A percentile compares a stretch with the other conserved stretches of the same genome.
Evolutionary conservation across 176 grass and related monocot species (phyloP).

Genomic region (Musa beccarii): DNA sequence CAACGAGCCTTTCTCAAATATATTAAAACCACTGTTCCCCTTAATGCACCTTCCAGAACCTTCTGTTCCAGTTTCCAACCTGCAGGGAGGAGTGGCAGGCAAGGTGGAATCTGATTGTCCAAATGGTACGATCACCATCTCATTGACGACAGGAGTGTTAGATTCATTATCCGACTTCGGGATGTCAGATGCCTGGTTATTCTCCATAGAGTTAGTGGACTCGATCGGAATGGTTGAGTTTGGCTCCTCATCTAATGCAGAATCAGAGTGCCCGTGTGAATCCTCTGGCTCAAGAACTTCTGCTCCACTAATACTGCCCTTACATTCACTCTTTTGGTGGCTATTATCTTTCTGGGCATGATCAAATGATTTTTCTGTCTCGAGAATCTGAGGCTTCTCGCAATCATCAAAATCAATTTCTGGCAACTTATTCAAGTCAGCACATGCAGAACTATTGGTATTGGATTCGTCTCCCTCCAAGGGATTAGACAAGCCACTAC

Average conservation of each 20-base stretch:
- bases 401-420: constrained; percentile 84
- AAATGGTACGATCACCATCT: constrained; percentile 11
- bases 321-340: constrained; percentile 9
- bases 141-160: constrained; percentile 38
- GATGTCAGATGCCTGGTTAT: constrained; percentile 24
- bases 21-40: constrained; percentile 28
- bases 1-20: constrained; percentile 40
- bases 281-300: constrained; percentile 54
- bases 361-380: constrained; percentile 37
- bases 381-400: constrained; percentile 70
- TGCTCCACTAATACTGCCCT: constrained; percentile 25
- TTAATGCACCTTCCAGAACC: constrained; percentile 35
- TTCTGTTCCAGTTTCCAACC: constrained; percentile 39
- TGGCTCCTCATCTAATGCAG: constrained; percentile 85
- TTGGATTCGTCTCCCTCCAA: constrained; percentile 93
- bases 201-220: constrained; percentile 55
- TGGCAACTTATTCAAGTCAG: constrained; percentile 89
- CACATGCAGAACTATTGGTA: constrained; percentile 62
- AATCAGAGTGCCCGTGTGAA: constrained; percentile 51
- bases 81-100: constrained; percentile 30
- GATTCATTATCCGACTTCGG: constrained; percentile 54
- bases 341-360: not conserved
- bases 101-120: constrained; percentile 1
- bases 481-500: constrained; percentile 74
- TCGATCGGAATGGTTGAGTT: constrained; percentile 51